Conservation (phyloP, 2,329 filamentous ascomycete genomes). For the Fusarium marasasianum region DNA sequence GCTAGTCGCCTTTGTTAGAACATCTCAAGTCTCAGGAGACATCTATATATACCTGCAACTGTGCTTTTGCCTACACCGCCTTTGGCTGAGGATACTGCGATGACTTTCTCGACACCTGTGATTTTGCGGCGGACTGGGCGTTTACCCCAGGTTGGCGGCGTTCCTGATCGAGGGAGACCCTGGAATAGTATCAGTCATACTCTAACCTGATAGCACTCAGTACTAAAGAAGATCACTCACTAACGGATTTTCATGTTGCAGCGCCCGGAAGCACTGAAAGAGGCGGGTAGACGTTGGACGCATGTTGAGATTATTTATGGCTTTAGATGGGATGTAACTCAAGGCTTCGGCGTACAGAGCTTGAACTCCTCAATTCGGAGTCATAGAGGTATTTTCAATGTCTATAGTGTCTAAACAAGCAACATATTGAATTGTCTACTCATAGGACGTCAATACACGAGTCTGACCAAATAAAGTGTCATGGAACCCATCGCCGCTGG, state of each 20-base stretch:
- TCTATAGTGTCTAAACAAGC: not conserved
- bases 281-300: conserved; percentile 49
- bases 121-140: conserved; percentile 85
- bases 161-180: conserved; percentile 85
- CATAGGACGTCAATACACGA: not conserved
- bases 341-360: not conserved
- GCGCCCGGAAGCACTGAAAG: conserved; percentile 45
- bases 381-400: not conserved
- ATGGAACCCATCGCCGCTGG: not conserved
- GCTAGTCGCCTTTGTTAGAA: conserved; percentile 51
- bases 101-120: conserved; percentile 85
- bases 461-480: conserved; percentile 13
- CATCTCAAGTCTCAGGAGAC: not conserved
- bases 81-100: conserved; percentile 97
- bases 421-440: not conserved
- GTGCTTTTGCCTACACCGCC: conserved; percentile 99
- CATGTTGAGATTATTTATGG: conserved; percentile 45
- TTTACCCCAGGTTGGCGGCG: conserved; percentile 67
- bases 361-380: no score
- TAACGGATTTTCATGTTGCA: conserved; percentile 84
- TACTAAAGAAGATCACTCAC: conserved; percentile 54
- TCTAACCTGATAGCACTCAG: not conserved
- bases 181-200: conserved; percentile 47
- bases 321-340: not conserved
- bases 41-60: conserved; percentile 70